These are phyloP conservation scores for Fusarium sp. DNA, from an alignment of 2,329 filamentous ascomycete species.

Conservation along the genomic window DNA sequence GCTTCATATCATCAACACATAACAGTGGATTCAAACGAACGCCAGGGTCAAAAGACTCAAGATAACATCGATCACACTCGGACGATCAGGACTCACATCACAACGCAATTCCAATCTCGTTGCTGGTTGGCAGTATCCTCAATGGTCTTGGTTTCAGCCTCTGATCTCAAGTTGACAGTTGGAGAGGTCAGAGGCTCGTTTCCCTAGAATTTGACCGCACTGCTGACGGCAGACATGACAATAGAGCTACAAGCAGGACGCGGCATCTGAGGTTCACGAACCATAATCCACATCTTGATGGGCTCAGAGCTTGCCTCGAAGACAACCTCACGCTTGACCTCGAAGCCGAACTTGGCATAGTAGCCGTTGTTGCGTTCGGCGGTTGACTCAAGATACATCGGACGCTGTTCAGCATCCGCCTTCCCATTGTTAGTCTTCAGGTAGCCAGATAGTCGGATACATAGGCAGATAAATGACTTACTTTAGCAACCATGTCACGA, in stretches of 20 bases:
- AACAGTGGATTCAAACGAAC: slow-evolving; percentile 14
- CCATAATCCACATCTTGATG: slow-evolving; percentile 82
- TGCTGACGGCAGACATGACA: slow-evolving; percentile 39
- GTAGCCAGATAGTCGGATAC: not conserved
- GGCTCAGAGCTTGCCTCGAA: slow-evolving; percentile 69
- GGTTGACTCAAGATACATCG: slow-evolving; percentile 84
- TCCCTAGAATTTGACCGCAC: slow-evolving; percentile 45
- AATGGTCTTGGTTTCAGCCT: slow-evolving; percentile 30
- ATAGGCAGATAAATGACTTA: slow-evolving; percentile 51
- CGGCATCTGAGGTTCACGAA: slow-evolving; percentile 72
- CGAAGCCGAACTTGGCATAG: slow-evolving; percentile 82
- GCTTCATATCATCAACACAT: slow-evolving; percentile 7
- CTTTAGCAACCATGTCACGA: slow-evolving; percentile 73
- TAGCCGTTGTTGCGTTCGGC: slow-evolving; percentile 75
- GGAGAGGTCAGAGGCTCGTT: slow-evolving; percentile 36
- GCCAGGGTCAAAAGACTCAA: slow-evolving; percentile 3
- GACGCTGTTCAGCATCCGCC: slow-evolving; percentile 75
- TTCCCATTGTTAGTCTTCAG: slow-evolving; percentile 46
- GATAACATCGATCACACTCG: not conserved
- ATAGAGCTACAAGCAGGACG: slow-evolving; percentile 46
- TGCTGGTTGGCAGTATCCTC: slow-evolving; percentile 4
- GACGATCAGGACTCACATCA: slow-evolving; percentile 31
- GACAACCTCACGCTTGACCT: slow-evolving; percentile 71
- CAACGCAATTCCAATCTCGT: slow-evolving; percentile 26
- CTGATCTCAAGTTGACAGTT: slow-evolving; percentile 28